Percentiles rank a stretch among this genome's conserved stretches.
phyloP scores from a whole-genome alignment of 495 filamentous ascomycete genomes.

The Aspergillus mulundensis region DNA sequence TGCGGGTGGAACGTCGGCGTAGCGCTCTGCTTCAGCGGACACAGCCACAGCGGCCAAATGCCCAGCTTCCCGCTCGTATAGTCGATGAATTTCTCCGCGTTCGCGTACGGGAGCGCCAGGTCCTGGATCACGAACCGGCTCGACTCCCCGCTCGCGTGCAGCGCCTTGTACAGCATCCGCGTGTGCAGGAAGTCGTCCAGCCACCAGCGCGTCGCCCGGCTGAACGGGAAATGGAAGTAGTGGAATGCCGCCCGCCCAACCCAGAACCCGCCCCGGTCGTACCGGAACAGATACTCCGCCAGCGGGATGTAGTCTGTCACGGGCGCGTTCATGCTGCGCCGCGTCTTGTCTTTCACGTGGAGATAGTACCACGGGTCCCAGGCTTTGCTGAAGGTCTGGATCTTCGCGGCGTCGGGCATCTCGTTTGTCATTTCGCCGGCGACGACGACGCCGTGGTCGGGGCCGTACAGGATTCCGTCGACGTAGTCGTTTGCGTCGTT shows the following conservation, averaged over 20 bases:
- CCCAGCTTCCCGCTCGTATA: constrained; percentile 38
- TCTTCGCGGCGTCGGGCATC: not conserved
- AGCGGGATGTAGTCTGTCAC: constrained; percentile 48
- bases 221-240: constrained; percentile 57
- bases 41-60: constrained; percentile 59
- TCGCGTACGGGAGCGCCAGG: constrained; percentile 48
- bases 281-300: constrained; percentile 58
- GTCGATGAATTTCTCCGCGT: constrained; percentile 45
- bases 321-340: constrained; percentile 1
- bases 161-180: constrained; percentile 52
- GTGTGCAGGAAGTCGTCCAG: constrained; percentile 53
- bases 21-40: constrained; percentile 33
- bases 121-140: constrained; percentile 53
- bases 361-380: constrained; percentile 59
- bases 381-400: constrained; percentile 43
- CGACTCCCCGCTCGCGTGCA: constrained; percentile 48
- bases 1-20: constrained; percentile 14
- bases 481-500: constrained; percentile 48
- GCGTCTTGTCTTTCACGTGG: constrained; percentile 33
- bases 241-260: constrained; percentile 46
- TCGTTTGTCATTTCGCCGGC: constrained; percentile 42
- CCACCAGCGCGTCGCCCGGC: constrained; percentile 46
- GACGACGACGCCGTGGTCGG: constrained; percentile 42
- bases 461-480: constrained; percentile 50
- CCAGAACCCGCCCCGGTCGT: constrained; percentile 62